Evolutionary conservation across 495 filamentous ascomycete species (phyloP), one percentile per base, ranked within the genome.

Genomic region (Cairneyella variabilis): DNA sequence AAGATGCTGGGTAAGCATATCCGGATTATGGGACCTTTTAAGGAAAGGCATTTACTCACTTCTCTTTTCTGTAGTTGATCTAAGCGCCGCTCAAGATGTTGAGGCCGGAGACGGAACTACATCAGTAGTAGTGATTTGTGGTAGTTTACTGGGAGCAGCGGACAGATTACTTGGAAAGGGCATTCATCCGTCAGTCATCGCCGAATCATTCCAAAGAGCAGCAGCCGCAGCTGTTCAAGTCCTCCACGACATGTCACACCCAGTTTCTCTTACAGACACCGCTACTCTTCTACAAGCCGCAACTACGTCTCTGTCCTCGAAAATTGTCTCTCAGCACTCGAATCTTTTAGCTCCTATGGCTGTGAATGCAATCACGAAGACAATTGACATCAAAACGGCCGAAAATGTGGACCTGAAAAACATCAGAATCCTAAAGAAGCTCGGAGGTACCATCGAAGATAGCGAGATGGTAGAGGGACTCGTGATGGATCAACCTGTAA

Each of bases 51-150:
- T n/a, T n/a, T n/a, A n/a, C n/a, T n/a, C n/a, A n/a, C n/a, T n/a
- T n/a, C n/a, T n/a, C n/a, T n/a, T n/a, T n/a, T n/a, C n/a, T n/a
- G n/a, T n/a, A n/a, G 93, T 98, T 59, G 91, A 98, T 66, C 81
- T 98, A 45, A 92, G 90, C 62, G 89, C 92, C 57, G 93, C 93
- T 58, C 93, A 98, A 69, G 93, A 98, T 77, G 89, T 98, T 55
- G 93, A 98, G 69, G 93, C 93, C 55, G 93, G 93, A 70, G 93
- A 98, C 72, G 93, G 93, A 68, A 98, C 93, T 51, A 98, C 93
- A 30, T 97, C 93, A 3, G 93, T 98, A 9, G 93, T 98, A 44
- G 93, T 98, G 51, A 96, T 98, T 68, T 90, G 89, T 59, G 93
- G 93, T 59, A 95, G 90, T 70, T 71, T 98, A 58, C 80, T 98